Percentiles rank a stretch among this genome's conserved stretches.
These are phyloP conservation scores for Panicum hallii DNA, from an alignment of 202 grass and related monocot genomes.

Conservation along the genomic window DNA sequence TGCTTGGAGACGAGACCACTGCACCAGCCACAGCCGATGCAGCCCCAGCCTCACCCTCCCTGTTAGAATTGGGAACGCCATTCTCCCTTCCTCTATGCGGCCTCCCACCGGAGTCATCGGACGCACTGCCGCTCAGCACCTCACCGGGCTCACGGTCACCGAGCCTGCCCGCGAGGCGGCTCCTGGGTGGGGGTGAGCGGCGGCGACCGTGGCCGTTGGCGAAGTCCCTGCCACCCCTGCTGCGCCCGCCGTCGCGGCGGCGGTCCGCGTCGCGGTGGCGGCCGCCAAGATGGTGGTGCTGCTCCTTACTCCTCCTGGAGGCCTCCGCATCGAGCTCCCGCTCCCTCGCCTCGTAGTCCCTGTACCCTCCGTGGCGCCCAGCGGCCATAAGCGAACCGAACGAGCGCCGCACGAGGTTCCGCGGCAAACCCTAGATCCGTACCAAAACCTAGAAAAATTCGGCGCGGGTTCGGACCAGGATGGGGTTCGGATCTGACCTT, in stretches of 20 bases:
- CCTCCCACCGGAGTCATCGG: slow-evolving; percentile 71
- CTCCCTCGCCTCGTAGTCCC: slow-evolving; percentile 75
- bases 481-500: slow-evolving; percentile 52
- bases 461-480: slow-evolving; percentile 25
- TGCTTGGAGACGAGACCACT: slow-evolving; percentile 27
- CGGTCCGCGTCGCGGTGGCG: slow-evolving; percentile 50
- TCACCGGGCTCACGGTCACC: slow-evolving; percentile 88
- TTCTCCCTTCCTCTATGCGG: slow-evolving; percentile 53
- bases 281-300: slow-evolving; percentile 42
- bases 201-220: slow-evolving; percentile 63
- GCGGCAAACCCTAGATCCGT: slow-evolving; percentile 65
- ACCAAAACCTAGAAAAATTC: slow-evolving; percentile 57
- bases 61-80: slow-evolving; percentile 46
- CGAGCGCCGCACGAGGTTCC: slow-evolving; percentile 6
- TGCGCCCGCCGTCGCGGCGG: slow-evolving; percentile 49
- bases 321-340: slow-evolving; percentile 64
- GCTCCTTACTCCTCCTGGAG: slow-evolving; percentile 69
- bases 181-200: slow-evolving; percentile 54
- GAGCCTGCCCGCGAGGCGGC: slow-evolving; percentile 52
- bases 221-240: slow-evolving; percentile 57
- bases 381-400: slow-evolving; percentile 59
- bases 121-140: slow-evolving; percentile 84
- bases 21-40: neutral
- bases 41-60: slow-evolving; percentile 24
- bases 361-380: slow-evolving; percentile 63